A percentile compares a stretch with the other conserved stretches of the same genome.
These are phyloP conservation scores for Blastobotrys terrestris DNA, from an alignment of 805 yeast species.

Conservation along the genomic window DNA sequence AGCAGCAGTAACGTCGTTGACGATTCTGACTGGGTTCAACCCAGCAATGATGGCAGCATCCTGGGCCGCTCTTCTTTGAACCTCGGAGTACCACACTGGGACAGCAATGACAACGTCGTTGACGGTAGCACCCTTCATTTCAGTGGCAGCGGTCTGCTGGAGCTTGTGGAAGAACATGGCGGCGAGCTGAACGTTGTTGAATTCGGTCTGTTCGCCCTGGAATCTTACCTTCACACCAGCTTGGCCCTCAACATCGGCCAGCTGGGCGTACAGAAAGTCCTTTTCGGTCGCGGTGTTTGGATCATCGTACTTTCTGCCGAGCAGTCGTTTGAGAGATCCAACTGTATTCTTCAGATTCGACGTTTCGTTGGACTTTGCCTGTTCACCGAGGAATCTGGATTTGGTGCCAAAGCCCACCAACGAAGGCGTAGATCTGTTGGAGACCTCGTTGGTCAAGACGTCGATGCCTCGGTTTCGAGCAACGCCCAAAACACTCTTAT, in stretches of 20 bases:
- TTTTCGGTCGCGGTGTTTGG: constrained; percentile 74
- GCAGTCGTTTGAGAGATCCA: constrained; percentile 85
- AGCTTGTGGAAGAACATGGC: constrained; percentile 94
- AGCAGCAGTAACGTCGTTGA: constrained; percentile 96
- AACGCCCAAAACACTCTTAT: constrained; percentile 82
- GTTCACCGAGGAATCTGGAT: constrained; percentile 89
- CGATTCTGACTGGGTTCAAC: constrained; percentile 95
- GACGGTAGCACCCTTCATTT: constrained; percentile 67
- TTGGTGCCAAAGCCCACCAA: constrained; percentile 86
- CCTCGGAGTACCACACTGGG: constrained; percentile 96
- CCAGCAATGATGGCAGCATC: constrained; percentile 97
- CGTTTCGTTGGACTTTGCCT: constrained; percentile 93
- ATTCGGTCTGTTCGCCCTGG: constrained; percentile 69
- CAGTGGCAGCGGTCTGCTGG: constrained; percentile 70
- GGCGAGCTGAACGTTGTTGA: constrained; percentile 82
- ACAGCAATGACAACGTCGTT: constrained; percentile 90
- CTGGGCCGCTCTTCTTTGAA: constrained; percentile 91
- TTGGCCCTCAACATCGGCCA: constrained; percentile 59
- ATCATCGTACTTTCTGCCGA: constrained; percentile 70
- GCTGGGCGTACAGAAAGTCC: constrained; percentile 64
- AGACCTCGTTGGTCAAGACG: constrained; percentile 95
- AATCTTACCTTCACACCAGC: constrained; percentile 83
- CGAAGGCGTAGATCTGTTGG: constrained; percentile 93
- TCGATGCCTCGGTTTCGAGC: constrained; percentile 99
- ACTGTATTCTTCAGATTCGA: constrained; percentile 96